phyloP scores from a whole-genome alignment of 768 basidiomycete genomes.

The Lactarius psammicola region DNA sequence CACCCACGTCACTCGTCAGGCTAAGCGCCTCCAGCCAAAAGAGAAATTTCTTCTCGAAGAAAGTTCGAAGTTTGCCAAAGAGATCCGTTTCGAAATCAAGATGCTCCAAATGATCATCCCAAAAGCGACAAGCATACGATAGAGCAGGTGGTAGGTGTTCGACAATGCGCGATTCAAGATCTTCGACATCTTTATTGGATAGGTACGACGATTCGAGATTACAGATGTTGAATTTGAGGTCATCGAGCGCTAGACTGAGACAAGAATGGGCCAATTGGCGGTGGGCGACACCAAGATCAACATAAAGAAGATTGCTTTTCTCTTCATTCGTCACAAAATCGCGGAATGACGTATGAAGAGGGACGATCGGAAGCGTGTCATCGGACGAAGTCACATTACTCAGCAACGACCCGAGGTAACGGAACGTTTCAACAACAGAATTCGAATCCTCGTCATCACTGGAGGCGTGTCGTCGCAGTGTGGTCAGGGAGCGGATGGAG shows the following conservation, averaged over 20 bases:
- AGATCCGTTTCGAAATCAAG: background rate
- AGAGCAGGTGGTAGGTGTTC: background rate
- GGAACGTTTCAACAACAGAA: background rate
- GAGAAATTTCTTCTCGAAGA: background rate
- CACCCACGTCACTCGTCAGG: background rate
- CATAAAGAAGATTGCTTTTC: background rate
- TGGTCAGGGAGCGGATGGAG: constrained; percentile 1
- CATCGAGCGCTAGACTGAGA: background rate
- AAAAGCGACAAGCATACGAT: constrained; percentile 6
- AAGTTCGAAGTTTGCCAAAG: background rate
- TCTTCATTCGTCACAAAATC: background rate
- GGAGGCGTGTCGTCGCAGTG: background rate
- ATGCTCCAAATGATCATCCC: background rate
- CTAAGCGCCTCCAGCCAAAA: background rate
- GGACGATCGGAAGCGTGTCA: background rate
- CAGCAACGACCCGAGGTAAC: background rate
- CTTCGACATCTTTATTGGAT: background rate
- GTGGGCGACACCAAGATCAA: background rate
- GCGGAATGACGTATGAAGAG: background rate
- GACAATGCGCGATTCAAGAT: background rate
- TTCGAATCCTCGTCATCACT: background rate
- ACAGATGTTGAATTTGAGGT: constrained; percentile 5
- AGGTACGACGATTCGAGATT: constrained; percentile 1
- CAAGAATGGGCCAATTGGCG: background rate
- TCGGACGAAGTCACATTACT: constrained; percentile 3